Evolutionary conservation across 2,329 filamentous ascomycete genomes (phyloP), one percentile per base, ranked within the genome.

Genomic region (Pyricularia grisea): DNA sequence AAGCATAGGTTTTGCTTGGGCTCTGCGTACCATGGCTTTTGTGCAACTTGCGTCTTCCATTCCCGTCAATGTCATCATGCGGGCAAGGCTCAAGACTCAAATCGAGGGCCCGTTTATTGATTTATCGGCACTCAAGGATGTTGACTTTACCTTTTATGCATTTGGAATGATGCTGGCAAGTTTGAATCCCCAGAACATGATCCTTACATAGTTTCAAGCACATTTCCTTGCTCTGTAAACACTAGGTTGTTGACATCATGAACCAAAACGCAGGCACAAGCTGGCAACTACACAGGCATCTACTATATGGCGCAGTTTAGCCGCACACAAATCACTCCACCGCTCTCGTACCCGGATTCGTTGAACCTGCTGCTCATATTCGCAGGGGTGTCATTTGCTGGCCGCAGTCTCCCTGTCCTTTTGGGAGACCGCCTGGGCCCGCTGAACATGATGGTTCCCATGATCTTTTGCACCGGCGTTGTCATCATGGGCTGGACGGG

Each of bases 301-400:
- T 82, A 80, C 73, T 80, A 80, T 70, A 73, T 84, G 31, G 74
- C 76, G 0, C 75, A 76, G 1, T 82, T 79, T 71, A 77, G 76
- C 20, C 76, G 77, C 20, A 67, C 55, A 12, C 70, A 63, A 55
- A 30, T 71, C 64, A 28, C 14, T 2, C 61, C 69, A 6, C 42
- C 58, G 5, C 31, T 73, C 14, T 65, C 67, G n/a, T 72, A 72
- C 66, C 70, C 71, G 0, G 72, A 79, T n/a, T 82, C 83, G 2
- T 80, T 85, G 66, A 80, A 83, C 69, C 75, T 87, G 2, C 75
- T 88, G 27, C 77, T 87, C 58, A 77, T 85, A 60, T 79, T 87
- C 75, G 87, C 87, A 72, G 83, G 81, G 17, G 78, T 86, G 27
- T 84, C 84, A 0, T 70, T 84, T 20, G 66, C 82, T 4, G 83